Evolutionary conservation across 1,284 basidiomycete genomes (phyloP).

Genomic region (Cutaneotrichosporon sp.): DNA sequence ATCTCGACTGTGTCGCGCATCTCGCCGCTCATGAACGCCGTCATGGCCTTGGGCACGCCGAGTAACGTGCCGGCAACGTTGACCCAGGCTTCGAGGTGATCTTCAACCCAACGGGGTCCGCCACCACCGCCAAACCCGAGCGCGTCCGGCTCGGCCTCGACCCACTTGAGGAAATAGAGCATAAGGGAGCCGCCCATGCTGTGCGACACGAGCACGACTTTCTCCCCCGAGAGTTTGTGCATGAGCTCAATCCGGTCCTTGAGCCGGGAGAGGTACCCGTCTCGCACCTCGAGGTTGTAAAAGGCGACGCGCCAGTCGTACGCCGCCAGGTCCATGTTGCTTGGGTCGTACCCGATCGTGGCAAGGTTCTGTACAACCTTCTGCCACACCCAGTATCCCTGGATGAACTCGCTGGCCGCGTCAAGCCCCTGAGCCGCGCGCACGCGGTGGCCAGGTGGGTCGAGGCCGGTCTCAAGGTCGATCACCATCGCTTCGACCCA

Average conservation of each 20-base stretch:
- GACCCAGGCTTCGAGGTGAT: conserved; percentile 76
- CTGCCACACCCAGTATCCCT: conserved; percentile 95
- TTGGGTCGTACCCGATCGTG: conserved; percentile 84
- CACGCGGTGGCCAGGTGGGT: conserved; percentile 84
- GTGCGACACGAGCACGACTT: conserved; percentile 83
- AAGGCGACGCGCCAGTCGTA: conserved; percentile 92
- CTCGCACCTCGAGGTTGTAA: conserved; percentile 84
- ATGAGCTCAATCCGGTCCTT: conserved; percentile 83
- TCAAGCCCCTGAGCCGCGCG: conserved; percentile 78
- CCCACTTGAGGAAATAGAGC: conserved; percentile 74
- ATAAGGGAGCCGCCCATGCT: conserved; percentile 74
- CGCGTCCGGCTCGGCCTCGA: conserved; percentile 66
- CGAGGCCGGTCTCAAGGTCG: conserved; percentile 86
- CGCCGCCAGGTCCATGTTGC: conserved; percentile 80
- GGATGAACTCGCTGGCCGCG: conserved; percentile 77
- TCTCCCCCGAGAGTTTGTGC: conserved; percentile 69
- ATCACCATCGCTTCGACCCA: conserved; percentile 91
- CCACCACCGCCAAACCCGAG: conserved; percentile 69
- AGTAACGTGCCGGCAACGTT: conserved; percentile 86
- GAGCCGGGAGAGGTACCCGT: conserved; percentile 86
- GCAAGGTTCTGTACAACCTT: conserved; percentile 92
- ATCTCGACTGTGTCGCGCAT: conserved; percentile 93
- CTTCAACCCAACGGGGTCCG: conserved; percentile 87
- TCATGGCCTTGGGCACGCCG: conserved; percentile 80
- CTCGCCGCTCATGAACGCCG: conserved; percentile 88